phyloP scores from a whole-genome alignment of 2,329 filamentous ascomycete genomes.

The Pseudogymnoascus sp. region DNA sequence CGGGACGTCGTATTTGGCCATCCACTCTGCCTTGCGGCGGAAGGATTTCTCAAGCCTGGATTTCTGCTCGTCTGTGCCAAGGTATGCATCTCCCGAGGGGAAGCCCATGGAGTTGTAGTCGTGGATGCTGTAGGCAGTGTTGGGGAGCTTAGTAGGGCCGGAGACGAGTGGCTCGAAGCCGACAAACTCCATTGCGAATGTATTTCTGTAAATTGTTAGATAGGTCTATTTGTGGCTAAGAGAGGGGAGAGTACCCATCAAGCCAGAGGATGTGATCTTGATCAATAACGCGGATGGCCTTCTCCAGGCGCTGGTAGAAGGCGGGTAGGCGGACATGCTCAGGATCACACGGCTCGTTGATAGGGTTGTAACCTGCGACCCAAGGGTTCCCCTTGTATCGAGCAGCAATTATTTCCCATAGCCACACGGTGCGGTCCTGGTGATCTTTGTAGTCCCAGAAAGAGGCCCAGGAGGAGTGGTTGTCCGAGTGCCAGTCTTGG shows the following conservation, averaged over 20 bases:
- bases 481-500: conserved; percentile 43
- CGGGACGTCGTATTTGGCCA: conserved; percentile 33
- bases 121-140: conserved; percentile 44
- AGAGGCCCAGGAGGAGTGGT: conserved; percentile 35
- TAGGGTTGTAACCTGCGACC: conserved; percentile 43
- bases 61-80: conserved; percentile 36
- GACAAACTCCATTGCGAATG: conserved; percentile 39
- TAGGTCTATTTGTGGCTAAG: conserved; percentile 22
- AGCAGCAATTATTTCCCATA: conserved; percentile 40
- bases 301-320: conserved; percentile 40
- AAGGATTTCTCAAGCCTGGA: conserved; percentile 33
- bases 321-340: conserved; percentile 36
- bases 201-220: conserved; percentile 17
- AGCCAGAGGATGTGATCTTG: conserved; percentile 38
- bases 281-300: conserved; percentile 38
- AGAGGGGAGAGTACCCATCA: conserved; percentile 30
- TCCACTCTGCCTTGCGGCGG: conserved; percentile 37
- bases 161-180: conserved; percentile 28
- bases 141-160: conserved; percentile 33
- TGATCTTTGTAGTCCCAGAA: conserved; percentile 45
- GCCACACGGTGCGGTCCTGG: conserved; percentile 40
- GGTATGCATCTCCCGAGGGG: conserved; percentile 35
- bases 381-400: conserved; percentile 38
- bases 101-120: conserved; percentile 47
- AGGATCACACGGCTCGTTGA: conserved; percentile 43